Evolutionary conservation across 2,329 filamentous ascomycete species (phyloP).

Genomic region (Hortaea sp.): DNA sequence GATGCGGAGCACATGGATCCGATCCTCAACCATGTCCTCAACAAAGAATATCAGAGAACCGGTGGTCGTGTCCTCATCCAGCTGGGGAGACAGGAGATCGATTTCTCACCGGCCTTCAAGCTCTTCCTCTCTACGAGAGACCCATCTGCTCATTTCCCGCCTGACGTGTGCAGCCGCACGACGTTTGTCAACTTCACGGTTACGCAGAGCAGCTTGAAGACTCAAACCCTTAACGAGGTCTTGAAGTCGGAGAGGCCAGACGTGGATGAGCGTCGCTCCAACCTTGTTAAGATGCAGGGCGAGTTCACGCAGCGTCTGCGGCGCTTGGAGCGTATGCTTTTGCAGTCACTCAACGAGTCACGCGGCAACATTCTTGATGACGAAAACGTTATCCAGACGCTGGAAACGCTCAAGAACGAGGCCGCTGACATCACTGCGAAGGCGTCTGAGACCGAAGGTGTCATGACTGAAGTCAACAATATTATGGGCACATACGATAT

Average conservation of each 20-base stretch:
- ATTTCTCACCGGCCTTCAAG: slow-evolving; percentile 95
- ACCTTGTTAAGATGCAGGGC: slow-evolving; percentile 96
- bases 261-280: slow-evolving; percentile 89
- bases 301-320: slow-evolving; percentile 98
- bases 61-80: slow-evolving; percentile 96
- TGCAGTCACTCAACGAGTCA: slow-evolving; percentile 94
- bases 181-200: slow-evolving; percentile 99
- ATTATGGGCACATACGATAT: slow-evolving; percentile 92
- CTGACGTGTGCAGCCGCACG: slow-evolving; percentile 94
- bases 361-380: slow-evolving; percentile 97
- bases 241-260: slow-evolving; percentile 95
- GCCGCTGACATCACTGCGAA: slow-evolving; percentile 92
- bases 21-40: slow-evolving; percentile 94
- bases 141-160: slow-evolving; percentile 88
- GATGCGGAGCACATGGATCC: slow-evolving; percentile 96
- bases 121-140: slow-evolving; percentile 91
- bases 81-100: slow-evolving; percentile 96
- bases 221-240: slow-evolving; percentile 93
- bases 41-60: slow-evolving; percentile 98
- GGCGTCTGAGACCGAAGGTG: slow-evolving; percentile 92
- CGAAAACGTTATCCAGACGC: slow-evolving; percentile 93
- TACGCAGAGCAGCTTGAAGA: slow-evolving; percentile 96
- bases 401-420: slow-evolving; percentile 96
- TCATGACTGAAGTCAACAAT: slow-evolving; percentile 95
- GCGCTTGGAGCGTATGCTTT: slow-evolving; percentile 83